A percentile compares a stretch with the other conserved stretches of the same genome.
Conservation (phyloP, 1,284 basidiomycete genomes). For the Fomitopsis schrenkii region DNA sequence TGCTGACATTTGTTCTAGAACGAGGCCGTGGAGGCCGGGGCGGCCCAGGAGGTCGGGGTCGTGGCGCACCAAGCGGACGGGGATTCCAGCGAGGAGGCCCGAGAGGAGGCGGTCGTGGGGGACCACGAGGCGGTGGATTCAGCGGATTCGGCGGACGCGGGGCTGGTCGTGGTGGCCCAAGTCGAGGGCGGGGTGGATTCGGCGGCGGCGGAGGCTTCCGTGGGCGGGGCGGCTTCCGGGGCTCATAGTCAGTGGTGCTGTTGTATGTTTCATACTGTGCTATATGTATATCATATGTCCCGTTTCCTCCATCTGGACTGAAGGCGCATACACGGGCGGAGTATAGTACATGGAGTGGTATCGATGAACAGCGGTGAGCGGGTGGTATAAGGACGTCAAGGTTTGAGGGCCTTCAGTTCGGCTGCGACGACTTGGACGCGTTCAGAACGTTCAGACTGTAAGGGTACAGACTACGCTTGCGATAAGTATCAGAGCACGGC, state of each 20-base stretch:
- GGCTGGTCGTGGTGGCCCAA: slow-evolving; percentile 35
- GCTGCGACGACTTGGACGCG: slow-evolving; percentile 35
- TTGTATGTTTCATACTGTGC: slow-evolving; percentile 2
- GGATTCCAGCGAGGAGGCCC: slow-evolving; percentile 32
- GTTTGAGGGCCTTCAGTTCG: slow-evolving; percentile 45
- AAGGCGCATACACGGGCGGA: background rate
- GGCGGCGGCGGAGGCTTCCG: slow-evolving; percentile 23
- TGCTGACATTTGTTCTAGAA: slow-evolving; percentile 37
- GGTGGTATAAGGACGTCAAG: slow-evolving; percentile 22
- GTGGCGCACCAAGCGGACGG: slow-evolving; percentile 34
- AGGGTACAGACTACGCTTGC: slow-evolving; percentile 35
- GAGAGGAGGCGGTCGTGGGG: slow-evolving; percentile 31
- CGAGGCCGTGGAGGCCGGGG: slow-evolving; percentile 27
- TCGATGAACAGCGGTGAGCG: slow-evolving; percentile 11
- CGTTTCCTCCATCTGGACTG: background rate
- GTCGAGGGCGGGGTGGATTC: slow-evolving; percentile 31
- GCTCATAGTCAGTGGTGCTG: slow-evolving; percentile 30
- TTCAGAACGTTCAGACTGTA: slow-evolving; percentile 41
- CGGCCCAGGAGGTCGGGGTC: slow-evolving; percentile 34
- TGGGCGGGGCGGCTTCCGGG: slow-evolving; percentile 38
- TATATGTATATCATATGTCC: slow-evolving; percentile 2
- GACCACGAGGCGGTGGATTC: slow-evolving; percentile 31
- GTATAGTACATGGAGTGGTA: slow-evolving; percentile 5
- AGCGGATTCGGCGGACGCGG: slow-evolving; percentile 22
- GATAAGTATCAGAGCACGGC: background rate